phyloP scores from a whole-genome alignment of 306 rosid species.

The Malus orientalis region DNA sequence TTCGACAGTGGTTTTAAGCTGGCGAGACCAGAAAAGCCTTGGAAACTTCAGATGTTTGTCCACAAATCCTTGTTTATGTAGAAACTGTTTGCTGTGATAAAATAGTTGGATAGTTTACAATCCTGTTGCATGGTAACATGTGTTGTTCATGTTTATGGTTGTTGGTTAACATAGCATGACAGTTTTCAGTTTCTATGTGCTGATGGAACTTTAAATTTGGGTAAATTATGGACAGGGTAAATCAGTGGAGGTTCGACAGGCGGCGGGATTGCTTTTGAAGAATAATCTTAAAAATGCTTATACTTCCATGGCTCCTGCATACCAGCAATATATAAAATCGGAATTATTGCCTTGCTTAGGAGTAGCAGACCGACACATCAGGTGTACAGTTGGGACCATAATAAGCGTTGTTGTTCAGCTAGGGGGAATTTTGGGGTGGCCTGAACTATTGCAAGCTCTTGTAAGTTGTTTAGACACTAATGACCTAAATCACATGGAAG shows the following conservation, averaged over 20 bases:
- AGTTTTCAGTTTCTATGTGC: neutral
- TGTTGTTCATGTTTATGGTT: neutral
- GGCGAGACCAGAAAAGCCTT: neutral
- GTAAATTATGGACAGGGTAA: slow-evolving; percentile 48
- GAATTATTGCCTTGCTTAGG: slow-evolving; percentile 94
- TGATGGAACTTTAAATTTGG: slow-evolving; percentile 7
- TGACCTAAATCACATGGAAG: slow-evolving; percentile 95
- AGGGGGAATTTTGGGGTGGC: slow-evolving; percentile 87
- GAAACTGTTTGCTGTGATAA: neutral
- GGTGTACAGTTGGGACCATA: slow-evolving; percentile 90
- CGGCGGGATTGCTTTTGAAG: slow-evolving; percentile 83
- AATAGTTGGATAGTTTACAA: neutral
- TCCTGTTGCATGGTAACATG: neutral
- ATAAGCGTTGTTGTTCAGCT: slow-evolving; percentile 73
- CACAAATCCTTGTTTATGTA: neutral
- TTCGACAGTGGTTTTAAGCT: neutral
- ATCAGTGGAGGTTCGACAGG: slow-evolving; percentile 92
- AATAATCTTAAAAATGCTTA: slow-evolving; percentile 70
- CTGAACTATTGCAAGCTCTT: slow-evolving; percentile 88
- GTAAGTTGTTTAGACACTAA: slow-evolving; percentile 84
- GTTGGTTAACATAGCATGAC: neutral
- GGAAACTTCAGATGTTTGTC: neutral
- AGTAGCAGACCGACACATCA: slow-evolving; percentile 78
- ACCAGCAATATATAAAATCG: slow-evolving; percentile 81
- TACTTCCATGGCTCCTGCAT: slow-evolving; percentile 51